Percentiles rank a stretch among this genome's conserved stretches.
Conservation (phyloP, 257 asterid species). For the Haberlea rhodopensis region DNA sequence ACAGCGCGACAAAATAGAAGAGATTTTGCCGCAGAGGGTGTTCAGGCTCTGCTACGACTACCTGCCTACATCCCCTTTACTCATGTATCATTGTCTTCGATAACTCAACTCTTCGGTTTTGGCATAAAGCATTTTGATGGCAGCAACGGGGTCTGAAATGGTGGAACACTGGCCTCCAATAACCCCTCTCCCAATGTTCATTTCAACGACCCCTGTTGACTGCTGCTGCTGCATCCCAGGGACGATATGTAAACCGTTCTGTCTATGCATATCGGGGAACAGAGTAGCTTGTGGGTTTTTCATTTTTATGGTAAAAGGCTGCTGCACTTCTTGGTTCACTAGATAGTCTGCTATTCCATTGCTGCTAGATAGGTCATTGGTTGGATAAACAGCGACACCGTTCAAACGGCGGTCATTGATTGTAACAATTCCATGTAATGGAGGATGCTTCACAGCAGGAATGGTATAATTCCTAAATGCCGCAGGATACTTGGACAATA, state of each 20-base stretch:
- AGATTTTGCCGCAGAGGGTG: constrained; percentile 39
- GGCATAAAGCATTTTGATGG: constrained; percentile 73
- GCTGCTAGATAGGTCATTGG: constrained; percentile 42
- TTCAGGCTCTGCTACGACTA: constrained; percentile 31
- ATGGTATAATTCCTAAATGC: constrained; percentile 54
- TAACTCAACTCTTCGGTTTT: constrained; percentile 53
- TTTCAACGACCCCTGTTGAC: constrained; percentile 50
- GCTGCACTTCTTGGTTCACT: constrained; percentile 48
- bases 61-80: constrained; percentile 79
- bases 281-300: constrained; percentile 49
- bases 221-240: constrained; percentile 54
- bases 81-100: constrained; percentile 65
- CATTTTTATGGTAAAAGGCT: constrained; percentile 52
- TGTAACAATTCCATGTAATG: constrained; percentile 35
- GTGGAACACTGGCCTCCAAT: constrained; percentile 65
- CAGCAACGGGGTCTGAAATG: constrained; percentile 83
- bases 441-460: constrained; percentile 46
- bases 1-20: constrained; percentile 50
- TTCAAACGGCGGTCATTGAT: constrained; percentile 39
- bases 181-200: constrained; percentile 58
- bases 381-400: constrained; percentile 47
- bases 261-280: constrained; percentile 67
- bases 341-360: constrained; percentile 45
- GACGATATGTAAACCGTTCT: constrained; percentile 52
- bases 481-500: constrained; percentile 74